Evolutionary conservation across 169 alveolate genomes (phyloP), one percentile per base, ranked within the genome.

Genomic region (Plasmodium falciparum): DNA sequence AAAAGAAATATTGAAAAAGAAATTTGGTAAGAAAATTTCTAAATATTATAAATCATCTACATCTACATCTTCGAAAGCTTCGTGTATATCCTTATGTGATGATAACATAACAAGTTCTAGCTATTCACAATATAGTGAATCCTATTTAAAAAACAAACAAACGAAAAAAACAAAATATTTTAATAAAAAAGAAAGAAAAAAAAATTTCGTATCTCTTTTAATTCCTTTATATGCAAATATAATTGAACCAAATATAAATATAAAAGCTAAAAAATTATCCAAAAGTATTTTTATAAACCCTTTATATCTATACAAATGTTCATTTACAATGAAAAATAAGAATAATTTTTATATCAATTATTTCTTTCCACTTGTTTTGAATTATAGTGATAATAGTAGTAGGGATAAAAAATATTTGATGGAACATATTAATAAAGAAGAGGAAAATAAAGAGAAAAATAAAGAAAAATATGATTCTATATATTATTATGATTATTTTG

Each of bases 141-240:
- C 56, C 67, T 52, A 1, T 12, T n/a, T 80, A 69, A 80, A 67
- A 54, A 80, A 80, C 22, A 80, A 63, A 56, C 90, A 80, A 26
- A 67, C n/a, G 8, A 67, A 67, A n/a, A 80, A 47, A 62, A 67
- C 54, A 49, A 80, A 12, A 39, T 56, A 67, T 47, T 67, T 67
- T 80, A 59, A 71, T 15, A 80, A 80, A 50, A 80, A 80, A 69
- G 70, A 69, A n/a, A 80, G 54, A 73, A 80, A 67, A 69, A 67
- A 20, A 69, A 69, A 66, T 20, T 80, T 5, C 58, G 26, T 80
- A 24, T 50, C 63, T 15, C 39, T 80, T 8, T 80, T 50, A 11
- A 69, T 80, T 63, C 15, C 67, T 80, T 49, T 80, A 47, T 63
- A 80, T 50, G 90, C 90, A 29, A 80, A 80, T 63, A 80, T 80